Percentiles rank a stretch among this genome's conserved stretches.
phyloP scores from a whole-genome alignment of 306 rosid species.

The Gillenia trifoliata region DNA sequence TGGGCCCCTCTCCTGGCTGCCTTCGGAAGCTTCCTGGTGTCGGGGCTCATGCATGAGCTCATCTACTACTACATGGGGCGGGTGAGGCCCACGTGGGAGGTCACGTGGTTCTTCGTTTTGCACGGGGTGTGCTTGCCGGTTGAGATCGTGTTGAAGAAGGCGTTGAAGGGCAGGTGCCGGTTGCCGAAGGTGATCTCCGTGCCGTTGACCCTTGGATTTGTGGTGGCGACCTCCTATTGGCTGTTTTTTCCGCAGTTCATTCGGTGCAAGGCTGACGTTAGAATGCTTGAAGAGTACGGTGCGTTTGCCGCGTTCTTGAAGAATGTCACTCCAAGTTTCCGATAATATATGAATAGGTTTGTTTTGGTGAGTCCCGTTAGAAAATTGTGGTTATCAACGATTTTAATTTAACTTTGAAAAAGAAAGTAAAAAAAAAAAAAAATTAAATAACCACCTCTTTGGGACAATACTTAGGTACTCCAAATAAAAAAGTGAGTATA shows the following conservation, averaged over 20 bases:
- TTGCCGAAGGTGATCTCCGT: conserved; percentile 41
- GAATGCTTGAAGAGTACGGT: conserved; percentile 44
- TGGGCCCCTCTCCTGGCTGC: conserved; percentile 45
- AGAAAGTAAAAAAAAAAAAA: no score
- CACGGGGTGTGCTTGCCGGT: conserved; percentile 45
- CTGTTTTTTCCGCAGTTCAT: conserved; percentile 53
- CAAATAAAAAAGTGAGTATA: no score
- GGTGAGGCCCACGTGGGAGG: conserved; percentile 46
- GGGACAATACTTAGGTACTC: no score
- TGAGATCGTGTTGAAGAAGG: conserved; percentile 49
- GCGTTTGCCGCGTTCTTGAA: conserved; percentile 33
- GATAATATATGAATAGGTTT: not conserved
- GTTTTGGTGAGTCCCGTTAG: no score
- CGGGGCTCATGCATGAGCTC: conserved; percentile 69
- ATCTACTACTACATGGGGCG: conserved; percentile 48
- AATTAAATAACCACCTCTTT: no score
- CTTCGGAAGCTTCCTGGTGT: conserved; percentile 42
- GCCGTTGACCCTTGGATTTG: conserved; percentile 41
- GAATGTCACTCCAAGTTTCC: not conserved
- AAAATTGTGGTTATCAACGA: no score
- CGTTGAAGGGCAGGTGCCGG: conserved; percentile 16
- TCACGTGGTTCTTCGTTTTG: conserved; percentile 53
- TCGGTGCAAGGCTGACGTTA: conserved; percentile 32
- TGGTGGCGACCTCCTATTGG: conserved; percentile 42
- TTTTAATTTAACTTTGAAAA: no score